These are phyloP conservation scores for Ceratobasidium sp. DNA, from an alignment of 1,284 basidiomycete species.

Conservation along the genomic window DNA sequence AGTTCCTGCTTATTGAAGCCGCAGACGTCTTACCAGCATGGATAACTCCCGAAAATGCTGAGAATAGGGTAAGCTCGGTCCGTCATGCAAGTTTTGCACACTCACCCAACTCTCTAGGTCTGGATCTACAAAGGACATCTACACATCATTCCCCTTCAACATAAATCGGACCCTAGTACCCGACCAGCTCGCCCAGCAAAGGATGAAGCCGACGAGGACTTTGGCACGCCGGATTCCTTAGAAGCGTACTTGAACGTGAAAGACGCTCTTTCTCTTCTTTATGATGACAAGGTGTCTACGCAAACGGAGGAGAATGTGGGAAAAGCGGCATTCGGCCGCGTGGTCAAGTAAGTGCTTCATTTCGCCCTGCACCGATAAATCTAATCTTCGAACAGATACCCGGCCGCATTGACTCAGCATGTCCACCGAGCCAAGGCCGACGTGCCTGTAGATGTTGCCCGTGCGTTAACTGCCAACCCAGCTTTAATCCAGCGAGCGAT, in stretches of 20 bases:
- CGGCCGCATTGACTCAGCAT: conserved; percentile 72
- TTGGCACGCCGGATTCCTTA: not conserved
- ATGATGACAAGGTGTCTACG: conserved; percentile 65
- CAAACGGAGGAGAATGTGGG: conserved; percentile 70
- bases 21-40: conserved; percentile 90
- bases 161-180: conserved; percentile 72
- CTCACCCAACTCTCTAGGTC: conserved; percentile 64
- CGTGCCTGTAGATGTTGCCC: conserved; percentile 81
- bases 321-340: conserved; percentile 71
- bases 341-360: conserved; percentile 51
- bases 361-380: conserved; percentile 31
- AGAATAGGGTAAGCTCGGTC: conserved; percentile 80
- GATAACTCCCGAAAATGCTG: conserved; percentile 90
- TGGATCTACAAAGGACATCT: conserved; percentile 88
- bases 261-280: conserved; percentile 75
- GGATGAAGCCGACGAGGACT: conserved; percentile 58
- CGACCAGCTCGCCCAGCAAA: conserved; percentile 41
- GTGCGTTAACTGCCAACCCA: conserved; percentile 71
- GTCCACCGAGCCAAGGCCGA: conserved; percentile 83
- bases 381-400: conserved; percentile 66
- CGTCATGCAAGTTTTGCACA: conserved; percentile 51
- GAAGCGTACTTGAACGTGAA: conserved; percentile 65
- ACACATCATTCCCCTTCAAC: conserved; percentile 84
- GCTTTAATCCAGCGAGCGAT: conserved; percentile 84
- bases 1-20: conserved; percentile 96